Evolutionary conservation across 176 grass and related monocot genomes (phyloP), one percentile per base, ranked within the genome.

Genomic region (Dactylis glomerata): DNA sequence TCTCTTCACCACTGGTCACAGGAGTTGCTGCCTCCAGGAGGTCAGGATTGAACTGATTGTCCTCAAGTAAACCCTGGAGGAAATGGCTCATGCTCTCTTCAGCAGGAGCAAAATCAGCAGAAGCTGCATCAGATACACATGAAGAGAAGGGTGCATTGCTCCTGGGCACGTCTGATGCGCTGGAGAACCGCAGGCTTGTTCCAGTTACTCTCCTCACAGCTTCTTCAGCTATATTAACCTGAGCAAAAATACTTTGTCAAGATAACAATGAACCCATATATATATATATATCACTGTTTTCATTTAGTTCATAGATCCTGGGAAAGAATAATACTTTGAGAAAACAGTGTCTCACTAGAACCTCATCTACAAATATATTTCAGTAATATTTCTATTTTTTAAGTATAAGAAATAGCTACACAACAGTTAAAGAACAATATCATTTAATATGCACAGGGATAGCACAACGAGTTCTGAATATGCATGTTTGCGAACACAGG

Each of bases 161-260:
- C 23, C 16, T 2, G 44, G 89, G 85, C 31, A 62, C 85, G 73
- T 87, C 86, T 56, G 86, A 74, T 50, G 79, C 63, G 27, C 65
- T 68, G 20, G 79, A 68, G 69, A 86, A 88, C 17, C 85, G 5
- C 9, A 81, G 45, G 46, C 56, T 71, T 65, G 55, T 47, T 42
- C 94, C 87, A 19, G 89, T 92, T 84, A 92, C 50, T 80, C 91
- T 88, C 64, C 90, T 90, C 8, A 92, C 89, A 45, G 79, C 89
- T 80, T 88, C 91, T 55, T 94, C 87, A 8, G 87, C 92, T 85
- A 92, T 90, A 12, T 44, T 44, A 7, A 44, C 41, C 41, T 44
- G 41, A 84, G 87, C 30, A 84, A n/a, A 73, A 71, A 44, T 6
- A 76, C 2, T 68, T 81, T 1, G 9, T 54, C n/a, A 82, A 23